These are phyloP conservation scores for Xylaria sp. DNA, from an alignment of 2,329 filamentous ascomycete species.

Conservation along the genomic window DNA sequence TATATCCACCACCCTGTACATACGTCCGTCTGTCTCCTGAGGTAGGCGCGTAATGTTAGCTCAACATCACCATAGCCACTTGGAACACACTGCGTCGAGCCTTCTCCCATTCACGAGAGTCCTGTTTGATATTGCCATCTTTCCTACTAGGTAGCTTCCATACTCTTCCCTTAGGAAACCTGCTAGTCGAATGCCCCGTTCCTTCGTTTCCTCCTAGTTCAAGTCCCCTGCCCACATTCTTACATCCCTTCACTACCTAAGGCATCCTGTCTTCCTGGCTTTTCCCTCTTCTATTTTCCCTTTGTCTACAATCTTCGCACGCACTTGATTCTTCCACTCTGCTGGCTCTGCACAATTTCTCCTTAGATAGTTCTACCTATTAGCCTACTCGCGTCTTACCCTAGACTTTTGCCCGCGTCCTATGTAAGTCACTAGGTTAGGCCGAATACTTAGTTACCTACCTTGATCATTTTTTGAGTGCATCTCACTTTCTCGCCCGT, in stretches of 20 bases:
- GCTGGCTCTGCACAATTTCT: background rate
- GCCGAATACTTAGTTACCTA: background rate
- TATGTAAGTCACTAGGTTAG: slow-evolving; percentile 11
- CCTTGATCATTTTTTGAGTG: background rate
- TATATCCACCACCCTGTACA: background rate
- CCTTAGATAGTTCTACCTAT: background rate
- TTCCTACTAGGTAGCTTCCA: slow-evolving; percentile 7
- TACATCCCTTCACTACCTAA: background rate
- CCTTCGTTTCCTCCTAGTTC: slow-evolving; percentile 16
- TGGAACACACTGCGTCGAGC: slow-evolving; percentile 1
- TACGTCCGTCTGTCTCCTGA: background rate
- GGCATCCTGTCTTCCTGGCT: background rate
- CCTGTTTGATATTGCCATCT: background rate
- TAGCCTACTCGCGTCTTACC: background rate
- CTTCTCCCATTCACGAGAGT: slow-evolving; percentile 15
- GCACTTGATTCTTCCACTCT: background rate
- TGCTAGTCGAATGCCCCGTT: slow-evolving; percentile 7
- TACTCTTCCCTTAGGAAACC: background rate
- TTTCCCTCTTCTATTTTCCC: background rate
- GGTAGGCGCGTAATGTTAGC: background rate
- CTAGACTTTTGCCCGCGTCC: background rate
- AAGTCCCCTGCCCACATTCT: background rate
- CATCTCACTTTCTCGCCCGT: background rate
- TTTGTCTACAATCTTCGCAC: background rate
- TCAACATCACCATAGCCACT: slow-evolving; percentile 13